Conservation (phyloP, 176 grass and related monocot genomes). For the Thalia dealbata region DNA sequence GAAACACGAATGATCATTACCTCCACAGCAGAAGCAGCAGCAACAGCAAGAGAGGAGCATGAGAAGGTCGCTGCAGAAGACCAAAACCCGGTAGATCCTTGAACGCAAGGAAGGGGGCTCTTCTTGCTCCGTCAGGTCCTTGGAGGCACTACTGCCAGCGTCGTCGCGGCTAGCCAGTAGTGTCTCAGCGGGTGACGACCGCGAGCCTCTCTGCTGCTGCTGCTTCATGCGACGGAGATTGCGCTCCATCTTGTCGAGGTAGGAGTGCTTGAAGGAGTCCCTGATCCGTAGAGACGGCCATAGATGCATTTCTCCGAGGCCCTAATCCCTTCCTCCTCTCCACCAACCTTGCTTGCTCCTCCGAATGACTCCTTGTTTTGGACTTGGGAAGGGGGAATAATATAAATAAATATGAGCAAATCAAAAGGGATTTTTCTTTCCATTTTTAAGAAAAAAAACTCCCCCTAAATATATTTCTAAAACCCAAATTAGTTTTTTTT, state of each 20-base stretch:
- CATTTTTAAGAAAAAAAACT: too few relatives aligned
- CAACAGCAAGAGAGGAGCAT: constrained; percentile 67
- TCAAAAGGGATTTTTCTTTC: too few relatives aligned
- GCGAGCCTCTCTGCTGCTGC: constrained; percentile 24
- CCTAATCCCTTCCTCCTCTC: too few relatives aligned
- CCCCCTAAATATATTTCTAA: too few relatives aligned
- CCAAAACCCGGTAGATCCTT: constrained; percentile 24
- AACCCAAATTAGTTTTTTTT: too few relatives aligned
- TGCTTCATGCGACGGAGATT: constrained; percentile 60
- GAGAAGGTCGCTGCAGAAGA: constrained; percentile 34
- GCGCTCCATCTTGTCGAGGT: constrained; percentile 67
- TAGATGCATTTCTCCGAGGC: constrained; percentile 46
- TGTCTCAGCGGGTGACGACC: background rate
- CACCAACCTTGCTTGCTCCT: background rate
- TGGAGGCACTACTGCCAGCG: constrained; percentile 1
- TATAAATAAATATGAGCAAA: too few relatives aligned
- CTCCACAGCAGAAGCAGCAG: constrained; percentile 78
- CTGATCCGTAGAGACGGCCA: constrained; percentile 75
- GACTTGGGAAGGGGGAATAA: too few relatives aligned
- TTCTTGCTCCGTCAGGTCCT: constrained; percentile 1
- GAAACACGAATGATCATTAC: constrained; percentile 10
- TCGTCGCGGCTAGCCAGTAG: constrained; percentile 7
- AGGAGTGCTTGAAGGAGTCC: constrained; percentile 74
- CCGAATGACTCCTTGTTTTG: background rate
- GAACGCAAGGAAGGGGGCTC: constrained; percentile 14